A percentile compares a stretch with the other conserved stretches of the same genome.
phyloP scores from a whole-genome alignment of 768 basidiomycete genomes.

The Termitomyces sp. region DNA sequence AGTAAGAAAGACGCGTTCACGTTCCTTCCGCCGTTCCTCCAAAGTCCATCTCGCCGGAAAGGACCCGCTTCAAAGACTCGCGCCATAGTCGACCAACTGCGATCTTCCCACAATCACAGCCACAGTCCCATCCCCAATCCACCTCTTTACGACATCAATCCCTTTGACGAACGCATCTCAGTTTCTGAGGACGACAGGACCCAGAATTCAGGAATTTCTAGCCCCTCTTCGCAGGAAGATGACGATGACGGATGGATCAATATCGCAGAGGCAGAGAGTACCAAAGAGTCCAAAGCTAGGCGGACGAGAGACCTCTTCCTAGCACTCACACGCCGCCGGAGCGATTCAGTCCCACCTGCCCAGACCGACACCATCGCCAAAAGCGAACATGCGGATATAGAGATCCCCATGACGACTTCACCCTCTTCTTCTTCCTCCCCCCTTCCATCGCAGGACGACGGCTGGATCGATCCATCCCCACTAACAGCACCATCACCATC shows the following conservation, averaged over 20 bases:
- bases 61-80: slow-evolving; percentile 52
- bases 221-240: slow-evolving; percentile 31
- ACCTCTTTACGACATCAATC: slow-evolving; percentile 24
- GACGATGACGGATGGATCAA: slow-evolving; percentile 46
- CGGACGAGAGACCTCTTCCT: slow-evolving; percentile 40
- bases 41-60: slow-evolving; percentile 35
- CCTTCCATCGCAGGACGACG: slow-evolving; percentile 25
- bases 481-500: not conserved
- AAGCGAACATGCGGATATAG: slow-evolving; percentile 6
- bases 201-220: slow-evolving; percentile 25
- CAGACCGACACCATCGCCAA: slow-evolving; percentile 14
- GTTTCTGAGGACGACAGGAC: slow-evolving; percentile 39
- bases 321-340: slow-evolving; percentile 37
- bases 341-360: slow-evolving; percentile 33
- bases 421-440: slow-evolving; percentile 25
- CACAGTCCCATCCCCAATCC: slow-evolving; percentile 31
- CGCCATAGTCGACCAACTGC: slow-evolving; percentile 54
- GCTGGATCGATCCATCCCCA: slow-evolving; percentile 34
- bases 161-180: slow-evolving; percentile 30
- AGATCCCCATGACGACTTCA: slow-evolving; percentile 14
- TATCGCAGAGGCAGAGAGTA: slow-evolving; percentile 20
- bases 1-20: slow-evolving; percentile 25
- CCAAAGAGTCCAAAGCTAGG: slow-evolving; percentile 30
- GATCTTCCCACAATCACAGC: slow-evolving; percentile 29
- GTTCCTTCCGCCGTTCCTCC: slow-evolving; percentile 48